Evolutionary conservation across 1,284 basidiomycete genomes (phyloP), one percentile per base, ranked within the genome.

Genomic region (Afroboletus lepidellus): DNA sequence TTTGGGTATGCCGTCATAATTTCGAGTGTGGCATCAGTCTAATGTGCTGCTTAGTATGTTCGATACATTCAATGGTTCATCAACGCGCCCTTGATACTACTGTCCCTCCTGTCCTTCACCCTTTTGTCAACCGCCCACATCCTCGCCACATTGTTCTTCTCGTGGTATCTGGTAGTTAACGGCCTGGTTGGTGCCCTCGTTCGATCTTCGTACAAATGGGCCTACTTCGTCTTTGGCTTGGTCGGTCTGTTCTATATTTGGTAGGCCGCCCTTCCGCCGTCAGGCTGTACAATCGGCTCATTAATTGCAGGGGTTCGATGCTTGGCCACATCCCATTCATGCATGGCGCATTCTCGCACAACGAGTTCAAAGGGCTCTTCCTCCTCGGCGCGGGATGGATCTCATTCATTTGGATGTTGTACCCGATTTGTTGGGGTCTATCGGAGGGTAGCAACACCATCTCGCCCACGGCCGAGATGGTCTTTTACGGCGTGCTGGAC

Each of bases 401-500:
- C 54, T 69, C 74, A 11, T 73, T 80, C 65, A 68, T 83, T 48
- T 77, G 77, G 74, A 54, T 80, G 53, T 60, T 82, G 34, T 84
- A 83, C 67, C 74, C 75, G 13, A 70, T 76, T 47, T 66, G 64
- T 18, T 79, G 78, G 77, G 77, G 71, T 34, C 65, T 76, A 18
- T 68, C 71, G 7, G 79, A 81, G 52, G 78, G 78, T 9, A 66
- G 72, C 9, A 77, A 81, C 63, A 69, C 65, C 37, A 79, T 80
- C 58, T 63, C 67, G 0, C 71, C 74, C 24, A 70, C 73, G 27
- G 67, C 67, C 52, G 77, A 75, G 62, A 74, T 76, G 74, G 67
- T 79, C 53, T 84, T 80, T 69, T 85, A 84, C 66, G 83, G 81
- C 53, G 69, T 83, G 53, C 73, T 86, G 50, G 83, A 85, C 60